A percentile compares a stretch with the other conserved stretches of the same genome.
Evolutionary conservation across 306 rosid genomes (phyloP).

Genomic region (Gastrolobium bilobum): DNA sequence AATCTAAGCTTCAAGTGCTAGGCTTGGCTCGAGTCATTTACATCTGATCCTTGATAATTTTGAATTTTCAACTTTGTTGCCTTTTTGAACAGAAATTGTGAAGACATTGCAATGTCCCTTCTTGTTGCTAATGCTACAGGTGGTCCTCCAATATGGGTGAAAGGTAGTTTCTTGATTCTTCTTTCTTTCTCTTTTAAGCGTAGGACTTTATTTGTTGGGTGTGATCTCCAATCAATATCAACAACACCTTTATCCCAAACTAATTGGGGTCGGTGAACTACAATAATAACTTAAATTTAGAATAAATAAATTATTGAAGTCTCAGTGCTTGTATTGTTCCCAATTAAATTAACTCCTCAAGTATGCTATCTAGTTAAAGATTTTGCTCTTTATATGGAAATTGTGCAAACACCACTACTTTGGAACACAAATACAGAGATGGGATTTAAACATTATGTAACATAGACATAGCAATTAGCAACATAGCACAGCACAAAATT

Average conservation of each 20-base stretch:
- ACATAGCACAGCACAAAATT: neutral
- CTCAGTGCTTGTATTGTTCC: slow-evolving; percentile 10
- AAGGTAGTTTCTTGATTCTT: slow-evolving; percentile 51
- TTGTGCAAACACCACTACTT: neutral
- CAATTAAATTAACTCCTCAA: slow-evolving; percentile 5
- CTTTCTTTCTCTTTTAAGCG: slow-evolving; percentile 8
- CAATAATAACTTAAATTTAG: slow-evolving; percentile 11
- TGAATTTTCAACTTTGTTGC: slow-evolving; percentile 18
- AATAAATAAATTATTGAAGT: slow-evolving; percentile 20
- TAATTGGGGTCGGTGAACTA: too few relatives aligned
- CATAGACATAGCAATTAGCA: neutral
- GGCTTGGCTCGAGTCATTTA: too few relatives aligned
- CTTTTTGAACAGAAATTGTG: slow-evolving; percentile 57
- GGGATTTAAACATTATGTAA: neutral
- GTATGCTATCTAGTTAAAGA: neutral
- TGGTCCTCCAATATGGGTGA: slow-evolving; percentile 73
- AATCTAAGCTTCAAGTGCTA: too few relatives aligned
- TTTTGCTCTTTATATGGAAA: neutral
- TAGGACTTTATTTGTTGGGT: neutral
- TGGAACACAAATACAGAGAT: neutral
- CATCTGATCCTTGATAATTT: neutral
- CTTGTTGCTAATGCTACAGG: slow-evolving; percentile 64
- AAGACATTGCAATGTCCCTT: slow-evolving; percentile 74
- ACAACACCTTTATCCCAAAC: too few relatives aligned
- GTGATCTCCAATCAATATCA: neutral